Evolutionary conservation across 2,329 filamentous ascomycete genomes (phyloP).

Genomic region (Ustulina deusta): DNA sequence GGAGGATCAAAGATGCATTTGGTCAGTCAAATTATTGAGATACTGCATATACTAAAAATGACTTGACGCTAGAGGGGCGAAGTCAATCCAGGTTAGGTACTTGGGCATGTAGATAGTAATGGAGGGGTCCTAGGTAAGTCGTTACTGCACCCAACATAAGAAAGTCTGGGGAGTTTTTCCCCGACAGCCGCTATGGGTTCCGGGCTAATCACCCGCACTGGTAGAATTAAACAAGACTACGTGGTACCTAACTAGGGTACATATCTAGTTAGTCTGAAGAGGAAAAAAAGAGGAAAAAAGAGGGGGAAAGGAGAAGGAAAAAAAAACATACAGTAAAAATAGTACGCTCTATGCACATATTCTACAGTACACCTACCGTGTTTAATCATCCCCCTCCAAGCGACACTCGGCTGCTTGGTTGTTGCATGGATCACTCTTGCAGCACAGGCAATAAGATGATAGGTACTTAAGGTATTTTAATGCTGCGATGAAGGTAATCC

Average conservation of each 20-base stretch:
- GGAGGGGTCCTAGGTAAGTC: slow-evolving; percentile 28
- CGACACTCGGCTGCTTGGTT: background rate
- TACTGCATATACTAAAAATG: slow-evolving; percentile 5
- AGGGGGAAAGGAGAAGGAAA: background rate
- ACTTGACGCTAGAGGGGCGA: slow-evolving; percentile 7
- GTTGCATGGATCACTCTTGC: too few relatives aligned
- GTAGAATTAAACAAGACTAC: background rate
- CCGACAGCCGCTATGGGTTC: slow-evolving; percentile 30
- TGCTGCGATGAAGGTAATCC: too few relatives aligned
- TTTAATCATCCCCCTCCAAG: background rate
- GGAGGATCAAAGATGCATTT: slow-evolving; percentile 3
- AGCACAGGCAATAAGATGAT: too few relatives aligned
- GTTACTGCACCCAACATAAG: too few relatives aligned
- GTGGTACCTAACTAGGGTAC: background rate
- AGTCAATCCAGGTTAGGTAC: background rate
- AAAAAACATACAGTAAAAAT: background rate
- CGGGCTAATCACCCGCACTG: background rate
- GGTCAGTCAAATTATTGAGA: background rate
- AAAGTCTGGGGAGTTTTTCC: background rate
- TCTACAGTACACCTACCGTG: too few relatives aligned
- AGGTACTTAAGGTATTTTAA: background rate
- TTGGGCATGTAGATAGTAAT: background rate
- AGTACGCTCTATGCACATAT: background rate
- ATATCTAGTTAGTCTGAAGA: background rate
- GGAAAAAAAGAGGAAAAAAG: background rate